A percentile compares a stretch with the other conserved stretches of the same genome.
Evolutionary conservation across 1,284 basidiomycete genomes (phyloP).

Genomic region (Fistulina hepatica): DNA sequence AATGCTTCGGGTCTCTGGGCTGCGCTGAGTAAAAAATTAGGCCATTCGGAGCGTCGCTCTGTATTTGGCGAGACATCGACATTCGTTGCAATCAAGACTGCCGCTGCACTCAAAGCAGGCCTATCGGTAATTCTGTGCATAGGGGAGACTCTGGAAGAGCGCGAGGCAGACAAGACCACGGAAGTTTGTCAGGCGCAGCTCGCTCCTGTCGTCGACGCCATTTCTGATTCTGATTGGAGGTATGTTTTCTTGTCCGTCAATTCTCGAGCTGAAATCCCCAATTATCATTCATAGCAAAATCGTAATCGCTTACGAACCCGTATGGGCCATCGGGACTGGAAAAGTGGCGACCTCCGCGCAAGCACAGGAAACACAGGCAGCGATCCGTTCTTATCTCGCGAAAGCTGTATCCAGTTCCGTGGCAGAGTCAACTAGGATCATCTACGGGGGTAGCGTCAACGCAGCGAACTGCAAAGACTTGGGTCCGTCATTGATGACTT

Average conservation of each 20-base stretch:
- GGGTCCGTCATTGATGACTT: conserved; percentile 34
- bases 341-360: conserved; percentile 88
- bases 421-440: conserved; percentile 75
- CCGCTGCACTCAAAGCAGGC: conserved; percentile 62
- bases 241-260: conserved; percentile 26
- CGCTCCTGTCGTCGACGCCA: conserved; percentile 59
- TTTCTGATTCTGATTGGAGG: conserved; percentile 73
- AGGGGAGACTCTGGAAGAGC: conserved; percentile 87
- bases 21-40: conserved; percentile 23
- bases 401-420: conserved; percentile 57
- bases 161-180: conserved; percentile 74
- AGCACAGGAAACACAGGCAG: conserved; percentile 88
- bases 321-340: conserved; percentile 98
- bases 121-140: conserved; percentile 93
- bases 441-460: conserved; percentile 94
- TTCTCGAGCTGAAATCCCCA: too few species aligned
- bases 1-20: neutral
- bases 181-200: conserved; percentile 80
- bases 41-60: conserved; percentile 92
- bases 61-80: conserved; percentile 86
- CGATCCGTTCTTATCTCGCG: conserved; percentile 72
- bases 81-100: conserved; percentile 80
- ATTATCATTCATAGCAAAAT: conserved; percentile 36
- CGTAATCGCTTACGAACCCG: conserved; percentile 93
- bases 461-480: conserved; percentile 84